Conservation (phyloP, 257 asterid genomes). For the Eustoma russellianum region DNA sequence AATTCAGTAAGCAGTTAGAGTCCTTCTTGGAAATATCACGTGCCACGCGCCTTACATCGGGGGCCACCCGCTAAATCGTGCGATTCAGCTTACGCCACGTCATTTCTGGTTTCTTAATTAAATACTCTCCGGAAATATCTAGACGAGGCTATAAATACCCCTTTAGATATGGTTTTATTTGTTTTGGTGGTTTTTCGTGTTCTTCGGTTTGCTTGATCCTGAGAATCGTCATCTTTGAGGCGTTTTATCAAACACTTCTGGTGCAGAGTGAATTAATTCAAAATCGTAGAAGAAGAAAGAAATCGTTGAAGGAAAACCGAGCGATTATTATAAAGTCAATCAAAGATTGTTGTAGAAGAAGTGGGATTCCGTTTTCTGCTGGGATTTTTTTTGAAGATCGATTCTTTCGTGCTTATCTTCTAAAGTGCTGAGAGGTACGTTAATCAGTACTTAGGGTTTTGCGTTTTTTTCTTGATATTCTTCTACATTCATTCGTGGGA, state of each 20-base stretch:
- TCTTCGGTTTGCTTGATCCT: background rate
- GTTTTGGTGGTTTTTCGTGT: too few species aligned
- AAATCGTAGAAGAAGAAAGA: background rate
- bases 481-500: background rate
- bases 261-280: background rate
- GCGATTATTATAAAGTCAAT: background rate
- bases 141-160: constrained; percentile 9
- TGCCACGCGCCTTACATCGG: background rate
- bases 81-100: constrained; percentile 7
- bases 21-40: constrained; percentile 3
- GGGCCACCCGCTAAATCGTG: background rate
- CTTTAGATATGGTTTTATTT: background rate
- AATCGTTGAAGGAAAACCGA: background rate
- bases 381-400: background rate
- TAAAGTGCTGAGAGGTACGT: constrained; percentile 1
- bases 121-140: background rate
- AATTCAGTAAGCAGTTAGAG: background rate
- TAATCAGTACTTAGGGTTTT: background rate
- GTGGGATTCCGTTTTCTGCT: background rate
- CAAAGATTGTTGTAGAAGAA: background rate
- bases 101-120: background rate
- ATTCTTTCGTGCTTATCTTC: background rate
- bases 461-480: too few species aligned
- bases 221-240: background rate
- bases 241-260: background rate